Percentiles rank a stretch among this genome's conserved stretches.
phyloP scores from a whole-genome alignment of 371 early-diverging fungal species.

The Capillidium rhysosporum region DNA sequence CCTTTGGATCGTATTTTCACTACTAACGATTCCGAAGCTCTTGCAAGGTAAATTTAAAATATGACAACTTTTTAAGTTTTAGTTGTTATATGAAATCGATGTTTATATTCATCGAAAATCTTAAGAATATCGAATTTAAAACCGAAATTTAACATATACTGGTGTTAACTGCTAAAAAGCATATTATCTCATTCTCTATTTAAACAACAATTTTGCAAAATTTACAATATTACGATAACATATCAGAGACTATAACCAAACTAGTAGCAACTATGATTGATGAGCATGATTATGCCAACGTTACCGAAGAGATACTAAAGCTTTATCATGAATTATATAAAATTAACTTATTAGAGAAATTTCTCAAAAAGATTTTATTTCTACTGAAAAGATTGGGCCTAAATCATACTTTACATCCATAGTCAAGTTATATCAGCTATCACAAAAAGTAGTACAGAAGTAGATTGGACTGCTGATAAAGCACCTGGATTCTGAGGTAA shows the following conservation, averaged over 20 bases:
- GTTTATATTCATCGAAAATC: not conserved
- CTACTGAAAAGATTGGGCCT: constrained; percentile 50
- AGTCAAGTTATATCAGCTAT: constrained; percentile 51
- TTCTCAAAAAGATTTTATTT: constrained; percentile 18
- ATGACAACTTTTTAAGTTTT: not conserved
- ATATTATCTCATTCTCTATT: constrained; percentile 50
- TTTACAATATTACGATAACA: constrained; percentile 79
- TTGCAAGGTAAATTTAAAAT: not conserved
- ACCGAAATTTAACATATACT: constrained; percentile 6
- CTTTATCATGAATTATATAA: constrained; percentile 23
- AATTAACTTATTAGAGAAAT: constrained; percentile 14
- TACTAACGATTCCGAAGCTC: not conserved
- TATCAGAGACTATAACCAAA: constrained; percentile 80
- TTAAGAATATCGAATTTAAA: constrained; percentile 8
- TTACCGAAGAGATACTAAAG: constrained; percentile 63
- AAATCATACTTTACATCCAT: constrained; percentile 70
- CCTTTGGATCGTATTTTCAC: not conserved
- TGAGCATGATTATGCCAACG: constrained; percentile 38
- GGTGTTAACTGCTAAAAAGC: constrained; percentile 39
- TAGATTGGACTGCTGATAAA: constrained; percentile 62
- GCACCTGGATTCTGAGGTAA: constrained; percentile 74
- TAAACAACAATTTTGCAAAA: constrained; percentile 69
- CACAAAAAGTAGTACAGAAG: constrained; percentile 60
- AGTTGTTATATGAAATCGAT: no score
- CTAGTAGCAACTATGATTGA: constrained; percentile 41